phyloP scores from a whole-genome alignment of 768 basidiomycete species.

The Suillus sp. region DNA sequence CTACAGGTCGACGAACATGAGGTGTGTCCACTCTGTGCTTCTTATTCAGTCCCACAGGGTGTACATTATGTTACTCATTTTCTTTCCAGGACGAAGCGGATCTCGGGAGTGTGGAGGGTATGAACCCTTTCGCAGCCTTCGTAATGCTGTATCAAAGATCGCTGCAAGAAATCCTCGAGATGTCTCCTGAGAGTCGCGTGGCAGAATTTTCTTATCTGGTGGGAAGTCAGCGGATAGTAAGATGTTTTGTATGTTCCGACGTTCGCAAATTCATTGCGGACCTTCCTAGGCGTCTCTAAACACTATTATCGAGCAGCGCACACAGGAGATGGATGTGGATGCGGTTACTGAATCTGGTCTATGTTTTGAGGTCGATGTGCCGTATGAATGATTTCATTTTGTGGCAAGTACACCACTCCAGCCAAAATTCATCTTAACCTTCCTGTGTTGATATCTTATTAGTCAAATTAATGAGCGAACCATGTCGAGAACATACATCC shows the following conservation, averaged over 20 bases:
- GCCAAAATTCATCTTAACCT: neutral
- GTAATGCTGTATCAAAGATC: slow-evolving; percentile 57
- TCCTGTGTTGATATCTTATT: neutral
- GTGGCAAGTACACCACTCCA: neutral
- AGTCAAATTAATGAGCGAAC: neutral
- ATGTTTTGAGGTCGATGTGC: neutral
- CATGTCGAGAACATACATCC: neutral
- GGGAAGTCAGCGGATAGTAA: slow-evolving; percentile 55
- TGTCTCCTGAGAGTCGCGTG: slow-evolving; percentile 49
- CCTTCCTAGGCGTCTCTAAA: slow-evolving; percentile 37
- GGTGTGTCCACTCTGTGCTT: slow-evolving; percentile 32
- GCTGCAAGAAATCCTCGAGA: slow-evolving; percentile 57
- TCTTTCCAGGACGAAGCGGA: slow-evolving; percentile 58
- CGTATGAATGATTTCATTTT: neutral
- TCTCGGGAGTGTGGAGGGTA: slow-evolving; percentile 55
- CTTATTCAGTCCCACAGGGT: slow-evolving; percentile 15
- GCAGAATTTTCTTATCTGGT: slow-evolving; percentile 48
- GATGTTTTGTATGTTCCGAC: slow-evolving; percentile 26
- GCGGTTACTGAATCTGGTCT: slow-evolving; percentile 17
- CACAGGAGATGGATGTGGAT: slow-evolving; percentile 31
- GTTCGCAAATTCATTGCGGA: slow-evolving; percentile 14
- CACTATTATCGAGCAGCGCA: slow-evolving; percentile 36
- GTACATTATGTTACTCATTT: neutral
- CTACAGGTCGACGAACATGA: slow-evolving; percentile 57
- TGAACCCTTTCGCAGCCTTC: slow-evolving; percentile 74